phyloP scores from a whole-genome alignment of 768 basidiomycete genomes.

The Cyclocybe aegerita region DNA sequence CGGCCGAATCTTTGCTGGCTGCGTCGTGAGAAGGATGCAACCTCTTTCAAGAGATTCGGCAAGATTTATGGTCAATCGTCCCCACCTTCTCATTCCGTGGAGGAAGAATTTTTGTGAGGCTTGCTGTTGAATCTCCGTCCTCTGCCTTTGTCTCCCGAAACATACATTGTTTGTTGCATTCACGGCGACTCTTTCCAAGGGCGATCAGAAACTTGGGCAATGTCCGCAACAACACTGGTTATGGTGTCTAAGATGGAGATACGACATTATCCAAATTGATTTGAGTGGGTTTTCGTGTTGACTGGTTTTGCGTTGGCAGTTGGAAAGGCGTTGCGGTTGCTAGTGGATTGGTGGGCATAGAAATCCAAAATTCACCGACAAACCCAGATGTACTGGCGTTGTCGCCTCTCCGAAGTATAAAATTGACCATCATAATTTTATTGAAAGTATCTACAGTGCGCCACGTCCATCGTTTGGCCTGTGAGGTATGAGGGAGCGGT shows the following conservation, averaged over 20 bases:
- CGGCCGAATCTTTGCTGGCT: constrained; percentile 11
- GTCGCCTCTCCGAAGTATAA: no score
- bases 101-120: no score
- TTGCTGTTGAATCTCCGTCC: no score
- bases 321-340: background rate
- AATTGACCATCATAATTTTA: no score
- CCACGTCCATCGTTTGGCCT: no score
- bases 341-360: background rate
- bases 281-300: background rate
- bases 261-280: background rate
- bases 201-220: background rate
- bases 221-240: background rate
- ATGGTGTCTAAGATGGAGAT: background rate
- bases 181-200: no score
- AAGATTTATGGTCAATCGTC: constrained; percentile 17
- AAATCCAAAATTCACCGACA: background rate
- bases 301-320: background rate
- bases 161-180: no score
- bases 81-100: no score
- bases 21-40: constrained; percentile 13
- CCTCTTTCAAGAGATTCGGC: constrained; percentile 14
- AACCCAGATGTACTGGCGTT: no score
- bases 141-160: no score
- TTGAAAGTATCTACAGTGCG: no score
- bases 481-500: no score